phyloP scores from a whole-genome alignment of 2,329 filamentous ascomycete genomes.

The Aspergillus awamori region DNA sequence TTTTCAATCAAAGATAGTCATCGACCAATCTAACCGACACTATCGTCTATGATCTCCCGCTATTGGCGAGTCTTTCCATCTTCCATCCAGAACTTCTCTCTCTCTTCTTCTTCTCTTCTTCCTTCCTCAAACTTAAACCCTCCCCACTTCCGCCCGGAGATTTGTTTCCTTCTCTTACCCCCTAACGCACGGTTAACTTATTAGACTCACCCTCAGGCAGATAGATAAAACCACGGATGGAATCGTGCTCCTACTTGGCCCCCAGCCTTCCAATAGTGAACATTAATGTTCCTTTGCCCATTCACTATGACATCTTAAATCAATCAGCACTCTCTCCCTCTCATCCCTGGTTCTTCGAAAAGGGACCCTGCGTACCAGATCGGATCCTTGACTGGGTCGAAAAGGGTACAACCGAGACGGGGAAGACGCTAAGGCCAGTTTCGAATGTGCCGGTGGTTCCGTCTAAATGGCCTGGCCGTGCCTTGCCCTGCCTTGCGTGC shows the following conservation, averaged over 20 bases:
- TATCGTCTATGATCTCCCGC: neutral
- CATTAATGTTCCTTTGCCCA: too few species aligned
- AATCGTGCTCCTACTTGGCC: too few species aligned
- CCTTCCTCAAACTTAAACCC: too few species aligned
- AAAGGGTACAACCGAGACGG: neutral
- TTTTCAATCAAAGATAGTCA: neutral
- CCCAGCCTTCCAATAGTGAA: too few species aligned
- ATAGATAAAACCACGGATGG: too few species aligned
- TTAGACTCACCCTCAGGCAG: neutral
- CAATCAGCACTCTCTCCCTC: neutral
- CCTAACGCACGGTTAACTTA: neutral
- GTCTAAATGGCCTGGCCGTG: constrained; percentile 1
- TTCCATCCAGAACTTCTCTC: neutral
- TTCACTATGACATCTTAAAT: too few species aligned
- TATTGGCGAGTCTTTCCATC: neutral
- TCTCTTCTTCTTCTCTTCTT: neutral
- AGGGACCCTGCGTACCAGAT: neutral
- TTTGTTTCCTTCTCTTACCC: neutral
- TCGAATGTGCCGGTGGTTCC: constrained; percentile 3
- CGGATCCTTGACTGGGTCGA: neutral
- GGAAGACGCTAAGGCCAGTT: neutral
- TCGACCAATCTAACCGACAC: neutral
- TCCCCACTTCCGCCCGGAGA: neutral
- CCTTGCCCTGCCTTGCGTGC: too few species aligned
- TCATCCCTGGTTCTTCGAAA: neutral